These are phyloP conservation scores for Dryadomyces quercus-mongolicae DNA, from an alignment of 2,329 filamentous ascomycete species.

Conservation along the genomic window DNA sequence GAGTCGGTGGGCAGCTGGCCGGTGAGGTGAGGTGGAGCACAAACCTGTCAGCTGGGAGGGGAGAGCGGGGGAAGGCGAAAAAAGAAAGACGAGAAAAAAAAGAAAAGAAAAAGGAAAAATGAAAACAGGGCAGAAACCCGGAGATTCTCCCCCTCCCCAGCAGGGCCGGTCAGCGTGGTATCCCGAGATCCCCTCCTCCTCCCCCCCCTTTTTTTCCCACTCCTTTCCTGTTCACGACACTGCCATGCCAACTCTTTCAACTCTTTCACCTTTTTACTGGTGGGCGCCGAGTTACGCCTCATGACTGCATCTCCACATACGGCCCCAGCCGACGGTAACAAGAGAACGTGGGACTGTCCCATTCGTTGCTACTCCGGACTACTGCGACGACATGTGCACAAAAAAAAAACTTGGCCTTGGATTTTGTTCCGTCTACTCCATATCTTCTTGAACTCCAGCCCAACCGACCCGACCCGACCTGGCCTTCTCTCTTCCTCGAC, in stretches of 20 bases:
- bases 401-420: too few species aligned
- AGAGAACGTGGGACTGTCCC: not conserved
- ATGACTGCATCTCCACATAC: not conserved
- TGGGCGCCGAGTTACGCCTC: not conserved
- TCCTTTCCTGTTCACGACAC: not conserved
- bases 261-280: too few species aligned
- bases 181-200: too few species aligned
- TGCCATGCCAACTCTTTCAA: not conserved
- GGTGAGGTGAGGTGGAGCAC: not conserved
- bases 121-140: not conserved
- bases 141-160: not conserved
- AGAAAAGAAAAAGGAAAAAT: not conserved
- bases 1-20: not conserved
- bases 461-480: not conserved
- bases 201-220: too few species aligned
- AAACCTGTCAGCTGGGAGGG: not conserved
- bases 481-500: not conserved
- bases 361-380: not conserved
- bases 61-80: not conserved
- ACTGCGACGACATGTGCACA: not conserved
- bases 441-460: not conserved
- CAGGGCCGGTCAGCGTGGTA: too few species aligned
- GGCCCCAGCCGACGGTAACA: not conserved
- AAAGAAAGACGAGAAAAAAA: not conserved
- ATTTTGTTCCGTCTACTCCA: not conserved